phyloP scores from a whole-genome alignment of 2,329 filamentous ascomycete species.

The Chrysoporthe deuterocubensis region DNA sequence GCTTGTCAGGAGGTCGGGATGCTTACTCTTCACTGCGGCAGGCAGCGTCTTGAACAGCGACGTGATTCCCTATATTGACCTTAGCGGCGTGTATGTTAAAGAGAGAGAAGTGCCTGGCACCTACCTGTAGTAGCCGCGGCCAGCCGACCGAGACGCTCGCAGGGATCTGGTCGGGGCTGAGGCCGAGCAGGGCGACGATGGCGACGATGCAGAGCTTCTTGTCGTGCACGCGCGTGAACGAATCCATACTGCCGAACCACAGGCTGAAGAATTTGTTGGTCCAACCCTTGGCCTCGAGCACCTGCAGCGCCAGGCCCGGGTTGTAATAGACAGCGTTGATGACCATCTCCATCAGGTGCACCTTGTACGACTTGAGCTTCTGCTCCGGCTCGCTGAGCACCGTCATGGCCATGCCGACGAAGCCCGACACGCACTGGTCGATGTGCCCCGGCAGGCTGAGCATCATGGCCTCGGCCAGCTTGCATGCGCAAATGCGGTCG shows the following conservation, averaged over 20 bases:
- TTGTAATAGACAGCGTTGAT: conserved; percentile 99
- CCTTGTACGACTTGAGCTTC: conserved; percentile 90
- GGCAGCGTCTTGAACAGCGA: conserved; percentile 91
- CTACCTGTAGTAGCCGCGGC: conserved; percentile 78
- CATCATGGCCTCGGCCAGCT: conserved; percentile 94
- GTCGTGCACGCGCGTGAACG: conserved; percentile 92
- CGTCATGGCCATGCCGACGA: conserved; percentile 86
- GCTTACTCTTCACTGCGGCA: conserved; percentile 79
- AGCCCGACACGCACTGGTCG: conserved; percentile 85
- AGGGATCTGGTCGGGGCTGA: conserved; percentile 82
- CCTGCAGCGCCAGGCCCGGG: conserved; percentile 78
- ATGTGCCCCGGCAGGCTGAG: conserved; percentile 87
- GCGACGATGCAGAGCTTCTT: conserved; percentile 98
- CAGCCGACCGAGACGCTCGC: conserved; percentile 93
- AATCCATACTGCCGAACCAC: conserved; percentile 96
- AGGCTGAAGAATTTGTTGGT: conserved; percentile 99
- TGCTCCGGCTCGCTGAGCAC: conserved; percentile 72
- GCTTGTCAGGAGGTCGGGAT: too few species aligned
- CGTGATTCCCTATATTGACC: conserved; percentile 68
- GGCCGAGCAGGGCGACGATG: conserved; percentile 81
- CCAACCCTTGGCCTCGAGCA: conserved; percentile 90
- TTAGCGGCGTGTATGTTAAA: conserved; percentile 11
- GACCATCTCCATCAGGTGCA: conserved; percentile 98
- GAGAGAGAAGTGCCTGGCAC: conserved; percentile 35
- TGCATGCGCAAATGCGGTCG: conserved; percentile 96